A percentile compares a stretch with the other conserved stretches of the same genome.
These are phyloP conservation scores for Plasmopara viticola DNA, from an alignment of 352 stramenopile genomes.

Conservation along the genomic window DNA sequence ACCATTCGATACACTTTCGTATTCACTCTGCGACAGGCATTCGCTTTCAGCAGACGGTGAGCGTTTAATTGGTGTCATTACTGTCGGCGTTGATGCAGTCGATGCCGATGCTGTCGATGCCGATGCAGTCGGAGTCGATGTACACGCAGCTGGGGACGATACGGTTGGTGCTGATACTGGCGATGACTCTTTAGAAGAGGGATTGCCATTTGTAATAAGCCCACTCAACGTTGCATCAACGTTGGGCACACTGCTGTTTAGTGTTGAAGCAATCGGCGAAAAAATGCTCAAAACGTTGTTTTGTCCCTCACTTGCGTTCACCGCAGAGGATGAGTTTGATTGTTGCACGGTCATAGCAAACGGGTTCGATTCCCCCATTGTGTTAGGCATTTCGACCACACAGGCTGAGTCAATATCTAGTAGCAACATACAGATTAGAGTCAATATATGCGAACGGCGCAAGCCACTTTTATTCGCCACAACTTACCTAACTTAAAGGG, in stretches of 20 bases:
- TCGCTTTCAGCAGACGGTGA: slow-evolving; percentile 3
- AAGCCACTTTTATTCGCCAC: not conserved
- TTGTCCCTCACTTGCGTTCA: slow-evolving; percentile 11
- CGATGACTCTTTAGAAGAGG: not conserved
- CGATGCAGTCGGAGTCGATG: slow-evolving; percentile 2
- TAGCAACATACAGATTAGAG: too few relatives aligned
- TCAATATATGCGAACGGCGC: too few relatives aligned
- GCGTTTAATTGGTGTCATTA: not conserved
- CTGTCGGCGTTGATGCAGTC: too few relatives aligned
- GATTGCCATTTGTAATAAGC: slow-evolving; percentile 27
- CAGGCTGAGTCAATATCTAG: slow-evolving; percentile 30
- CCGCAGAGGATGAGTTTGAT: slow-evolving; percentile 11
- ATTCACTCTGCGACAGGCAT: slow-evolving; percentile 4
- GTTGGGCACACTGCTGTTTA: slow-evolving; percentile 17
- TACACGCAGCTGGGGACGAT: too few relatives aligned
- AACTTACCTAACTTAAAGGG: slow-evolving; percentile 27
- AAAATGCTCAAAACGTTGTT: slow-evolving; percentile 81
- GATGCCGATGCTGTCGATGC: too few relatives aligned
- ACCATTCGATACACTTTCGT: slow-evolving; percentile 1
- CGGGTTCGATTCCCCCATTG: slow-evolving; percentile 22
- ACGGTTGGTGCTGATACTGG: not conserved
- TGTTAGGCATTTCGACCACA: slow-evolving; percentile 43
- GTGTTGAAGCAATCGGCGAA: slow-evolving; percentile 29
- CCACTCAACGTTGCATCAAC: slow-evolving; percentile 11
- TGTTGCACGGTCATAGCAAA: slow-evolving; percentile 31